phyloP scores from a whole-genome alignment of 441 rosid genomes.

The Populus hybrid region DNA sequence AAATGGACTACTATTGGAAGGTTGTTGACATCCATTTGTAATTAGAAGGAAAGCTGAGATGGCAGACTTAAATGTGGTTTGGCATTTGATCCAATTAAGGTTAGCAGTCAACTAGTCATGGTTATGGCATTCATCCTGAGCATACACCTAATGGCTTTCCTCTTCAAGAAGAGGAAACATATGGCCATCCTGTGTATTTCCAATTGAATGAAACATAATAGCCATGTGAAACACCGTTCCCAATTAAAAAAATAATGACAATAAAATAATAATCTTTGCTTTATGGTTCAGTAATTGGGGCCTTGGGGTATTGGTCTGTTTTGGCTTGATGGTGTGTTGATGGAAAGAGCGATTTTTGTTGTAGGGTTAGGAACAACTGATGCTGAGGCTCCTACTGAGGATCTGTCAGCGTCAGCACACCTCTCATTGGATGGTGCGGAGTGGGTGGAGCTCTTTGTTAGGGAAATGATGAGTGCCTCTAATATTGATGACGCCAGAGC shows the following conservation, averaged over 20 bases:
- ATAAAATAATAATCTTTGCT: not conserved
- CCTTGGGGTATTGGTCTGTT: not conserved
- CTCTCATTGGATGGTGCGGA: conserved; percentile 43
- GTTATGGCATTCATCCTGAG: not conserved
- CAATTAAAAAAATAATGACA: not conserved
- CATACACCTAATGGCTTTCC: not conserved
- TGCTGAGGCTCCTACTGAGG: conserved; percentile 38
- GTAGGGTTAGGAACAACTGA: conserved; percentile 36
- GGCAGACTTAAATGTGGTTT: not conserved
- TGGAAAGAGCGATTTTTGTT: conserved; percentile 13
- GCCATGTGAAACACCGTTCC: not conserved
- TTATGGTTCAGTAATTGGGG: not conserved
- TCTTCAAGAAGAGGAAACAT: not conserved
- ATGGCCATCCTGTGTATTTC: not conserved
- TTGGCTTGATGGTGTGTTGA: conserved; percentile 2
- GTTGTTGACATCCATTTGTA: not conserved
- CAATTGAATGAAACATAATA: not conserved
- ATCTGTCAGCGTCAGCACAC: conserved; percentile 31
- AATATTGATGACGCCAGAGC: conserved; percentile 81
- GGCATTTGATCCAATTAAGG: not conserved
- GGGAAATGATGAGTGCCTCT: conserved; percentile 76
- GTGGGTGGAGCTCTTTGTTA: conserved; percentile 79
- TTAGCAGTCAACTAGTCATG: not conserved
- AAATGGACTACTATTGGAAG: not conserved
- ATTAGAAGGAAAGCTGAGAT: not conserved